These are phyloP conservation scores for Coniochaeta ligniaria DNA, from an alignment of 2,329 filamentous ascomycete species.

Conservation along the genomic window DNA sequence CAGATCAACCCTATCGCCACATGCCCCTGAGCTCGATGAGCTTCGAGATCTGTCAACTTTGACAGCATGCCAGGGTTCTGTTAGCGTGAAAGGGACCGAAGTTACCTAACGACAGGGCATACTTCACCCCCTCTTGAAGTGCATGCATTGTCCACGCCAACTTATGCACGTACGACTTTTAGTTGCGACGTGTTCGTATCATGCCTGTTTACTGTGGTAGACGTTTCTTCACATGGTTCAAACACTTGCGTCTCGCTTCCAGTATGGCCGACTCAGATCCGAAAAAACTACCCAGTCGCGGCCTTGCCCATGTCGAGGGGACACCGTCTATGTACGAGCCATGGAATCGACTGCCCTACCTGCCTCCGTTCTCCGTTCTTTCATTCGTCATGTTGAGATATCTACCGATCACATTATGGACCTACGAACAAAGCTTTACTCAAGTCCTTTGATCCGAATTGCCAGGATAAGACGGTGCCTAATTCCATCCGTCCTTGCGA, in stretches of 20 bases:
- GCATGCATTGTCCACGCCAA: background rate
- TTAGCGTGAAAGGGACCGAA: background rate
- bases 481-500: background rate
- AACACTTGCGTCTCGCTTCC: background rate
- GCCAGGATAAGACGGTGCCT: too few species aligned
- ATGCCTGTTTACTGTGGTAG: background rate
- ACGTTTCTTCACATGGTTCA: background rate
- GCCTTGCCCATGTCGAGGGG: background rate
- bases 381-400: background rate
- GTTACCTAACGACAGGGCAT: background rate
- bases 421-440: background rate
- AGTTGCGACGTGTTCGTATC: background rate
- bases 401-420: background rate
- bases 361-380: background rate
- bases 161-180: background rate
- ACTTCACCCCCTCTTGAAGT: background rate
- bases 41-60: constrained; percentile 13
- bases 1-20: background rate
- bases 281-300: background rate
- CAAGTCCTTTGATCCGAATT: background rate
- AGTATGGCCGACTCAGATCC: too few species aligned
- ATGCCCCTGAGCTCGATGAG: background rate
- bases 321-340: background rate
- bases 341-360: background rate
- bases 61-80: constrained; percentile 8